Evolutionary conservation across 495 filamentous ascomycete species (phyloP).

Genomic region (Hypoxylon fragiforme): DNA sequence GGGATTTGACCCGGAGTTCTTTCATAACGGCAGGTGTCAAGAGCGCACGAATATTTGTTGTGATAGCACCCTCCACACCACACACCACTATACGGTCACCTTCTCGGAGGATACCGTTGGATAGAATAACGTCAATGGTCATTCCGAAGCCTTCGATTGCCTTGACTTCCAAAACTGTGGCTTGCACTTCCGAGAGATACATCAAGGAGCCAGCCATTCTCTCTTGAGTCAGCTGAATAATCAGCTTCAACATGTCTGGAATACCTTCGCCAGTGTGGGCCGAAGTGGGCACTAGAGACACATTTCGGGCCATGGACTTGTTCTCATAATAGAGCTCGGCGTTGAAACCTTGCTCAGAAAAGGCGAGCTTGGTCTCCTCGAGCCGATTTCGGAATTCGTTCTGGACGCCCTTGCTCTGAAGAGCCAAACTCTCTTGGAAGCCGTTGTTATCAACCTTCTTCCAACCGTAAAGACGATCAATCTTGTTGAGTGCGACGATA

Average conservation of each 20-base stretch:
- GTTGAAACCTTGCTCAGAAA: conserved; percentile 97
- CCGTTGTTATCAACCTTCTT: conserved; percentile 98
- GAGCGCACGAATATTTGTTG: conserved; percentile 94
- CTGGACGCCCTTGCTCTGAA: conserved; percentile 93
- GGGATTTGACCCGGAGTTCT: conserved; percentile 88
- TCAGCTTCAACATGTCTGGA: conserved; percentile 97
- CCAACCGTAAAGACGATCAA: conserved; percentile 98
- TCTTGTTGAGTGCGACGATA: conserved; percentile 99
- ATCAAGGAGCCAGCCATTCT: conserved; percentile 97
- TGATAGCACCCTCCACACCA: conserved; percentile 90
- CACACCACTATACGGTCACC: conserved; percentile 95
- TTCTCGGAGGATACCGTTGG: conserved; percentile 93
- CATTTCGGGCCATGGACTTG: conserved; percentile 90
- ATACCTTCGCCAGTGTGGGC: conserved; percentile 98
- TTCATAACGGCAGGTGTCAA: conserved; percentile 92
- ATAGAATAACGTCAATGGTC: conserved; percentile 96
- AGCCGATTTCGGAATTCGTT: conserved; percentile 92
- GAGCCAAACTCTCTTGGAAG: conserved; percentile 84
- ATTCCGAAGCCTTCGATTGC: conserved; percentile 98
- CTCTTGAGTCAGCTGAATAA: conserved; percentile 90
- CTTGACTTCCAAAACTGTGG: conserved; percentile 98
- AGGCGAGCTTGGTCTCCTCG: conserved; percentile 87
- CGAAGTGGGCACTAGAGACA: conserved; percentile 94
- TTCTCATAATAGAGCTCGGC: conserved; percentile 96
- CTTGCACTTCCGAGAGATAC: conserved; percentile 97